Base-by-base conservation (phyloP, 257 asterid genomes). In the Solanum virginianum region DNA sequence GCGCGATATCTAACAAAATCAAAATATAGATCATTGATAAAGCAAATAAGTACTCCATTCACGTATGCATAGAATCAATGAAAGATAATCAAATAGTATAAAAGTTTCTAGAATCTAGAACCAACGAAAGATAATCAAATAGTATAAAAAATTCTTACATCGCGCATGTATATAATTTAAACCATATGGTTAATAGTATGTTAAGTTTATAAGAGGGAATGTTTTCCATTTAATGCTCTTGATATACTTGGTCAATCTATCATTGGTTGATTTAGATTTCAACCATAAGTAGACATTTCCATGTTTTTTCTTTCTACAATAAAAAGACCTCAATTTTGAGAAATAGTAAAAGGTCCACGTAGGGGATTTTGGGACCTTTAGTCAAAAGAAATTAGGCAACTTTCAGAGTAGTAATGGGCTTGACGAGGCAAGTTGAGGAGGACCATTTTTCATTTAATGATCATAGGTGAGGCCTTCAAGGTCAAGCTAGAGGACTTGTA, bases 381-480 rank as follows among this genome's bases (percentile, higher is more conserved):
- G 62, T 75, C 62, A 75, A 75, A 14, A 49, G 62, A 75, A 47
- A 75, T n/a, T 49, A 49, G 81, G 82, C 62, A 49, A 49, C 43
- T 49, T 75, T 11, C 18, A 24, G n/a, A 15, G n/a, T 45, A 74
- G 45, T 49, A 47, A 77, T 77, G 82, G 62, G 47, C 63, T 24
- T 24, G 24, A 51, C 22, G 47, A 63, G 7, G 45, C 87, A 77
- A 59, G 53, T 84, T 59, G 84, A 49, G 84, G 59, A 85, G 87
- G 87, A 63, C 87, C 80, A 62, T 63, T 77, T 36, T n/a, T 55
- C 84, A 57, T 60, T 71, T 56, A 84, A 84, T 84, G 43, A 49
- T 69, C 70, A 71, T 80, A 56, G 80, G 63, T 53, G 22, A 8
- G 54, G 59, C 81, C 39, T 84, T 26, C 15, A 55, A 10, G n/a